phyloP scores from a whole-genome alignment of 257 asterid species.

The Solanum corneliomulleri region DNA sequence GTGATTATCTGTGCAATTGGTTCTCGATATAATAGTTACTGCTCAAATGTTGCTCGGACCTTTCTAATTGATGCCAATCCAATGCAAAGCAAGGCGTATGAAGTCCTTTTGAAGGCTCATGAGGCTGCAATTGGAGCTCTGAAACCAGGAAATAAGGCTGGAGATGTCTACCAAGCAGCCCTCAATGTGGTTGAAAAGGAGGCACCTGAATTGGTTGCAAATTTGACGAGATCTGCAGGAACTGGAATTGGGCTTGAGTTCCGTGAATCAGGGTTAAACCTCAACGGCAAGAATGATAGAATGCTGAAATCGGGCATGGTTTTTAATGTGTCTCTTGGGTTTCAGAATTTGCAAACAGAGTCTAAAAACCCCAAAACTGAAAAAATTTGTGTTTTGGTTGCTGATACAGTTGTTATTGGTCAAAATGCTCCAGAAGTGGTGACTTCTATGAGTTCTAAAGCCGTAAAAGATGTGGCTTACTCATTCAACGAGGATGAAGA shows the following conservation, averaged over 20 bases:
- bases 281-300: conserved; percentile 14
- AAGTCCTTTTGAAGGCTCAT: conserved; percentile 18
- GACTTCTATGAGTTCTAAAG: conserved; percentile 17
- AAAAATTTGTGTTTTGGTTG: conserved; percentile 11
- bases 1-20: conserved; percentile 23
- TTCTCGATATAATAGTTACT: conserved; percentile 18
- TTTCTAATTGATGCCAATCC: conserved; percentile 18
- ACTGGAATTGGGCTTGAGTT: conserved; percentile 25
- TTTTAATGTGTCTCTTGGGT: conserved; percentile 16
- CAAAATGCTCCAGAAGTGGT: conserved; percentile 10
- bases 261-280: conserved; percentile 18
- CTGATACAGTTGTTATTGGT: conserved; percentile 19
- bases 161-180: conserved; percentile 11
- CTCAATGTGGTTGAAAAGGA: conserved; percentile 12
- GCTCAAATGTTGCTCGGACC: conserved; percentile 20
- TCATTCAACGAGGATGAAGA: conserved; percentile 20
- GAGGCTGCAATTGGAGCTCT: conserved; percentile 14
- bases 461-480: conserved; percentile 21
- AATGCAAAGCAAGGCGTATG: conserved; percentile 16
- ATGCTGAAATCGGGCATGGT: conserved; percentile 16
- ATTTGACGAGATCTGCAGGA: conserved; percentile 18
- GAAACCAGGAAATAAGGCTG: conserved; percentile 16
- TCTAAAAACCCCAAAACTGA: conserved; percentile 14
- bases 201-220: conserved; percentile 16
- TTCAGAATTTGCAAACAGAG: conserved; percentile 19